These are phyloP conservation scores for Aspergillus egyptiacus DNA, from an alignment of 495 filamentous ascomycete genomes.

Conservation along the genomic window DNA sequence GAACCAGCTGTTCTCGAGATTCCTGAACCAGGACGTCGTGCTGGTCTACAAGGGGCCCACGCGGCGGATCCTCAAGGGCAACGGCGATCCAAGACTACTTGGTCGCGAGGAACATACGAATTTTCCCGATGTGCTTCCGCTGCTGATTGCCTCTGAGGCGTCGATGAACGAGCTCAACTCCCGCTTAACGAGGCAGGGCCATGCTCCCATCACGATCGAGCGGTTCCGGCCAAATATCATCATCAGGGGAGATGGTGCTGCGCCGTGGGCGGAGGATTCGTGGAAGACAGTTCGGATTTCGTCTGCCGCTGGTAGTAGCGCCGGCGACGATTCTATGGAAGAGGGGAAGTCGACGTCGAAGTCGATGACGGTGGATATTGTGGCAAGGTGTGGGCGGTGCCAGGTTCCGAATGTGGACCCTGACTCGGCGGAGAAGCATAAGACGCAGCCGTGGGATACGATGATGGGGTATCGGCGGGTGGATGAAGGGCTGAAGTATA, in stretches of 20 bases:
- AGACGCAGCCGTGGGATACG: slow-evolving; percentile 68
- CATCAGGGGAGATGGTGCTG: slow-evolving; percentile 53
- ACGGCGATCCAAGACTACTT: slow-evolving; percentile 30
- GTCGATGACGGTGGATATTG: slow-evolving; percentile 45
- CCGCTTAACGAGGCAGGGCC: slow-evolving; percentile 19
- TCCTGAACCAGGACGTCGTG: slow-evolving; percentile 28
- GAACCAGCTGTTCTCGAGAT: slow-evolving; percentile 31
- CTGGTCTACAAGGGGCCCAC: slow-evolving; percentile 42
- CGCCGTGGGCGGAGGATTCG: slow-evolving; percentile 66
- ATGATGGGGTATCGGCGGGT: slow-evolving; percentile 65
- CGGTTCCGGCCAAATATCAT: slow-evolving; percentile 87
- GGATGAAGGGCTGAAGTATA: slow-evolving; percentile 64
- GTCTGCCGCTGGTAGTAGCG: slow-evolving; percentile 15
- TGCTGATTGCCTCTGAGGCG: slow-evolving; percentile 47
- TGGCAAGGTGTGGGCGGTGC: slow-evolving; percentile 70
- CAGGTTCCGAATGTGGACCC: slow-evolving; percentile 82
- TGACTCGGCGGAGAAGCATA: slow-evolving; percentile 61
- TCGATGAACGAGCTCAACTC: slow-evolving; percentile 39
- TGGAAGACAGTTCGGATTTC: slow-evolving; percentile 71
- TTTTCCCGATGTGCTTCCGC: slow-evolving; percentile 41
- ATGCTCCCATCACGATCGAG: slow-evolving; percentile 37
- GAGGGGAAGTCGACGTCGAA: too few species aligned
- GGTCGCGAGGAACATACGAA: slow-evolving; percentile 35
- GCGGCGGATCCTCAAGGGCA: slow-evolving; percentile 35
- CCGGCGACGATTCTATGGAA: slow-evolving; percentile 26